Evolutionary conservation across 495 filamentous ascomycete genomes (phyloP), one percentile per base, ranked within the genome.

Genomic region (Cudoniella acicularis): DNA sequence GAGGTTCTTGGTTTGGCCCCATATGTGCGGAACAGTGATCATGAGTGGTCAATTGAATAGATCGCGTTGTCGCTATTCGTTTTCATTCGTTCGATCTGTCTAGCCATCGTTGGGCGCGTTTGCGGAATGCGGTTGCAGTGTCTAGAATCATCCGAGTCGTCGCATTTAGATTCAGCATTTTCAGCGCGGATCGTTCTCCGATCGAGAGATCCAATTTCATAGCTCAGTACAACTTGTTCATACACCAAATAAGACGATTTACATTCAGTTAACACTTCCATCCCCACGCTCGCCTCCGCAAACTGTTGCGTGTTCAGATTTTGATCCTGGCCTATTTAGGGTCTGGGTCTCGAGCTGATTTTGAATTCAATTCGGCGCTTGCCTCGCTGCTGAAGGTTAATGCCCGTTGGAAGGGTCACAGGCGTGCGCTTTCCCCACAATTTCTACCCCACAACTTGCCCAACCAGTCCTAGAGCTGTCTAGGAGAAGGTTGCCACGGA

Each of bases 1-100:
- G 68, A 73, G 51, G 64, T 73, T 3, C 55, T 63, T n/a, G 72
- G 71, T 1, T 52, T 76, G 23, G 69, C 71, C 54, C 64, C 69
- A 4, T 76, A 74, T 57, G 68, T 76, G 52, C 61, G 73, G 47
- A 70, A 63, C 51, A 23, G 67, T 56, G 62, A 69, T 53, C 40
- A 54, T 21, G 22, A 47, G 43, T 47, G 43, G 43, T 47, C 43
- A 21, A 47, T 47, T n/a, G 53, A 58, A 20, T 2, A 46, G 13
- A 23, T 52, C 4, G 18, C 20, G 41, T 46, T 6, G 41, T 46
- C 17, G n/a, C 11, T 22, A n/a, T 23, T 17, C 36, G 17, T 10
- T 42, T 22, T 42, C 23, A 11, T 30, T 21, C 13, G 30, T 36
- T 36, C 30, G 30, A 36, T 4, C 13, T 36, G 4, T 36, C 30